These are phyloP conservation scores for Hypoxylon sp. DNA, from an alignment of 2,329 filamentous ascomycete species.

Conservation along the genomic window DNA sequence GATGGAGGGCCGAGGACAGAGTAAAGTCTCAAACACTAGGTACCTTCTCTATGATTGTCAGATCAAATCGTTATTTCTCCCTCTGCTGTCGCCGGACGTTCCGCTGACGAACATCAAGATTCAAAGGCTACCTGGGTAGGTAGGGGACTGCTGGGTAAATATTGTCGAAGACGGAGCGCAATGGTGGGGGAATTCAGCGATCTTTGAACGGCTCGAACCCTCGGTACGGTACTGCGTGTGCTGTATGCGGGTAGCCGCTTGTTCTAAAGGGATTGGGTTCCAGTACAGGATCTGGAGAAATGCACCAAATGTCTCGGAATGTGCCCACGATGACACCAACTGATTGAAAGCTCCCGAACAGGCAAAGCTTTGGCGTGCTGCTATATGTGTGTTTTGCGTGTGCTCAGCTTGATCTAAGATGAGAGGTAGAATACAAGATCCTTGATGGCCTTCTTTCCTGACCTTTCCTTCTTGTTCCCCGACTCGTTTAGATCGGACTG, in stretches of 20 bases:
- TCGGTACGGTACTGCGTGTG: constrained; percentile 14
- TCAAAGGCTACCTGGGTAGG: constrained; percentile 11
- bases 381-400: constrained; percentile 27
- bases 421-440: constrained; percentile 22
- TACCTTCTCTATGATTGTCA: constrained; percentile 19
- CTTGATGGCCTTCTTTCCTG: not conserved
- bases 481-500: constrained; percentile 19
- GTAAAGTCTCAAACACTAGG: constrained; percentile 14
- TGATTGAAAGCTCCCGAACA: constrained; percentile 45
- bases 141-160: constrained; percentile 32
- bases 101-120: constrained; percentile 18
- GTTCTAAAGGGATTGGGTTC: constrained; percentile 29
- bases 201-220: constrained; percentile 36
- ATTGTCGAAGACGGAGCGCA: constrained; percentile 38
- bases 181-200: constrained; percentile 36
- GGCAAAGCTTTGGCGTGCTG: constrained; percentile 45
- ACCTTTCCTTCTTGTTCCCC: constrained; percentile 10
- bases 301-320: constrained; percentile 45
- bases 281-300: constrained; percentile 43
- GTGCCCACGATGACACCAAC: constrained; percentile 36
- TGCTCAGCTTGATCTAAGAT: constrained; percentile 30
- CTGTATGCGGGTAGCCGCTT: constrained; percentile 30
- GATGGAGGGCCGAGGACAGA: constrained; percentile 19
- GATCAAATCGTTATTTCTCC: not conserved
- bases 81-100: constrained; percentile 15